phyloP scores from a whole-genome alignment of 1,284 basidiomycete genomes.

The Ceratobasidium sp. region DNA sequence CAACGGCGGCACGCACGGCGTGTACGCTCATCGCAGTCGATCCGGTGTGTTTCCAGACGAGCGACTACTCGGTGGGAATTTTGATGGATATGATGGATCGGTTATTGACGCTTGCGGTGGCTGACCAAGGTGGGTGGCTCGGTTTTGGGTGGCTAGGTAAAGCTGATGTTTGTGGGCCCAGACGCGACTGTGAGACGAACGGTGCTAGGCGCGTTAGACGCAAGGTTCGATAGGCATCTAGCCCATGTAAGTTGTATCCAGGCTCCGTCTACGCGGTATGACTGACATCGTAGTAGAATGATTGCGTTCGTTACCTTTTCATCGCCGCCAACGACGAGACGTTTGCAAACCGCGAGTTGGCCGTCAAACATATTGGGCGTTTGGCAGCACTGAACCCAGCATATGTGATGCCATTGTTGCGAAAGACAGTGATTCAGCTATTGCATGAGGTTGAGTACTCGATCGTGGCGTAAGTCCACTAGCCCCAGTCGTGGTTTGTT shows the following conservation, averaged over 20 bases:
- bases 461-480: slow-evolving; percentile 72
- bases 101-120: slow-evolving; percentile 28
- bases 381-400: slow-evolving; percentile 96
- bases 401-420: slow-evolving; percentile 96
- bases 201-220: slow-evolving; percentile 87
- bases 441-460: slow-evolving; percentile 98
- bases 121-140: slow-evolving; percentile 32
- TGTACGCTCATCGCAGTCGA: slow-evolving; percentile 27
- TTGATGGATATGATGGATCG: slow-evolving; percentile 33
- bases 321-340: slow-evolving; percentile 98
- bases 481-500: background rate
- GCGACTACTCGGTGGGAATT: slow-evolving; percentile 30
- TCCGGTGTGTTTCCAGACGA: slow-evolving; percentile 29
- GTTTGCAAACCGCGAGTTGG: slow-evolving; percentile 90
- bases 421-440: slow-evolving; percentile 95
- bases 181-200: slow-evolving; percentile 83
- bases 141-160: background rate
- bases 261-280: background rate
- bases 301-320: slow-evolving; percentile 96
- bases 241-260: slow-evolving; percentile 70
- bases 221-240: slow-evolving; percentile 97
- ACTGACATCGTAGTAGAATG: slow-evolving; percentile 47
- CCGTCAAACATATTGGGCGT: slow-evolving; percentile 91
- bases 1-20: slow-evolving; percentile 17
- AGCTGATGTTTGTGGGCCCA: slow-evolving; percentile 46